Evolutionary conservation across 805 yeast species (phyloP).

Genomic region (Brettanomyces custersianus): DNA sequence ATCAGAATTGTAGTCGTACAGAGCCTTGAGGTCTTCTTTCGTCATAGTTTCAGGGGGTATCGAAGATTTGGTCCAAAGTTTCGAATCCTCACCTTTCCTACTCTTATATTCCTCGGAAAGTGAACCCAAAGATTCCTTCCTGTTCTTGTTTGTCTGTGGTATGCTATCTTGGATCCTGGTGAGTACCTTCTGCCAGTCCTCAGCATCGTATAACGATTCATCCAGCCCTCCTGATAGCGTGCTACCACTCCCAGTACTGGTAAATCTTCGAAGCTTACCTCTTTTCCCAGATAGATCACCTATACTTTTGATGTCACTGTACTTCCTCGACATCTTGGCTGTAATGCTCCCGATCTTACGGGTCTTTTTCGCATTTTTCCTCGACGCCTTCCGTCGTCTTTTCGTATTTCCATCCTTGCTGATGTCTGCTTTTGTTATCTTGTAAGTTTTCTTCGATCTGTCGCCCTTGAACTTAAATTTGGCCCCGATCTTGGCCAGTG

Average conservation of each 20-base stretch:
- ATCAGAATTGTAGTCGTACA: constrained; percentile 2
- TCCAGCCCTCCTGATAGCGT: background rate
- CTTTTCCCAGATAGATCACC: constrained; percentile 1
- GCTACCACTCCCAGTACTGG: background rate
- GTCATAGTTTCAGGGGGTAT: background rate
- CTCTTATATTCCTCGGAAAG: background rate
- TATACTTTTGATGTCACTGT: background rate
- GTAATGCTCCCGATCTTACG: constrained; percentile 4
- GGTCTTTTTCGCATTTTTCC: background rate
- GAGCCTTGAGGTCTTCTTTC: constrained; percentile 2
- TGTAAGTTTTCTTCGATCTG: background rate
- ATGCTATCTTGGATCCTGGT: background rate
- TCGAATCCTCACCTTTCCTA: background rate
- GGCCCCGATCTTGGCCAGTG: background rate
- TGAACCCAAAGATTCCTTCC: background rate
- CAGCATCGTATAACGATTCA: background rate
- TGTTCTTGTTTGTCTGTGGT: background rate
- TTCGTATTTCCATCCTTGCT: background rate
- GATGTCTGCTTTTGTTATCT: background rate
- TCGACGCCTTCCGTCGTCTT: background rate
- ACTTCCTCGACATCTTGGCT: constrained; percentile 5
- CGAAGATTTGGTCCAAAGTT: constrained; percentile 1
- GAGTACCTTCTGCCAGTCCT: constrained; percentile 3
- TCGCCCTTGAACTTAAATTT: background rate
- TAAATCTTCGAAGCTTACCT: constrained; percentile 1